Conservation (phyloP, 805 yeast species). For the Yarrowia alimentaria region DNA sequence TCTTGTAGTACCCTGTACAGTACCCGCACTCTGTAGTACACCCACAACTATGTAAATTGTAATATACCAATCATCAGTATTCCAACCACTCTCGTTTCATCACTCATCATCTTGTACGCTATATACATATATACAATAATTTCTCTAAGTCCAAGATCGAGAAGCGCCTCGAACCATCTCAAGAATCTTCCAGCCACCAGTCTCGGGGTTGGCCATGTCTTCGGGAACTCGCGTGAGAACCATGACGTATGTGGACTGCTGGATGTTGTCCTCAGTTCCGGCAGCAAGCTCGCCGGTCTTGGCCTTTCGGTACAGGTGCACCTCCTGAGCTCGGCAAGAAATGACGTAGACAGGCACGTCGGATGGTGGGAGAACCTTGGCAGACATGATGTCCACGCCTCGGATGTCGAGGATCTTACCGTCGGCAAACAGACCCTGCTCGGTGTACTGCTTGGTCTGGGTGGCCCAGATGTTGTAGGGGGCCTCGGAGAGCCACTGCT, state of each 20-base stretch:
- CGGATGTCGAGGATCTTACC: conserved; percentile 90
- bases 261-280: conserved; percentile 90
- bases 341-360: conserved; percentile 90
- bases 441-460: conserved; percentile 85
- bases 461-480: conserved; percentile 94
- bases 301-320: conserved; percentile 80
- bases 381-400: conserved; percentile 87
- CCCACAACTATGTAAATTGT: no score
- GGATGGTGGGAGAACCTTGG: conserved; percentile 84
- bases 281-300: conserved; percentile 95
- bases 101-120: background rate
- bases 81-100: no score
- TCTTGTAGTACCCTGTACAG: no score
- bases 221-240: conserved; percentile 92
- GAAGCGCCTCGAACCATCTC: conserved; percentile 94
- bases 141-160: conserved; percentile 63
- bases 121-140: conserved; percentile 24
- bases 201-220: conserved; percentile 80
- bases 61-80: no score
- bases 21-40: no score
- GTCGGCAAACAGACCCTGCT: conserved; percentile 87
- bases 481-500: conserved; percentile 94
- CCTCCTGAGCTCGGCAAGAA: conserved; percentile 95
- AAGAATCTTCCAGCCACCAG: conserved; percentile 96
- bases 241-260: conserved; percentile 92